phyloP scores from a whole-genome alignment of 2,329 filamentous ascomycete species.

The Fusarium sp. region DNA sequence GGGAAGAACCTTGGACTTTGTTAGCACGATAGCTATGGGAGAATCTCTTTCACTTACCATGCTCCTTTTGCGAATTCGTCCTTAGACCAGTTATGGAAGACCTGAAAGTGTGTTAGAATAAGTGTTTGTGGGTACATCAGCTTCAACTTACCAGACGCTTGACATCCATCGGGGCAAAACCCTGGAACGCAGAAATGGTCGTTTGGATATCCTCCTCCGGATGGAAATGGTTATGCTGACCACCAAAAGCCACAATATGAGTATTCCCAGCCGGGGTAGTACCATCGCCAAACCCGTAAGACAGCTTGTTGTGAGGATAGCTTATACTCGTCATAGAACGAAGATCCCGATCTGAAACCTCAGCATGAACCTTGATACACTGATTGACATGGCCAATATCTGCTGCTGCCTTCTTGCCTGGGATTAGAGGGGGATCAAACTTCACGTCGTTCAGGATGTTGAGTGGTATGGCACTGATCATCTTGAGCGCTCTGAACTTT shows the following conservation, averaged over 20 bases:
- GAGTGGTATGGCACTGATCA: slow-evolving; percentile 59
- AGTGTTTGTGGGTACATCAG: accelerated
- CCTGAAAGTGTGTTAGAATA: slow-evolving; percentile 31
- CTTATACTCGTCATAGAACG: slow-evolving; percentile 59
- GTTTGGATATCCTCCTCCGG: slow-evolving; percentile 57
- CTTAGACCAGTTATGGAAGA: slow-evolving; percentile 64
- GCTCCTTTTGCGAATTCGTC: slow-evolving; percentile 62
- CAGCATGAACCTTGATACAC: slow-evolving; percentile 61
- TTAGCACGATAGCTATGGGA: accelerated
- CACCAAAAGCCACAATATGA: slow-evolving; percentile 62
- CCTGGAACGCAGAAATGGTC: slow-evolving; percentile 51
- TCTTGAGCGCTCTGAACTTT: slow-evolving; percentile 48
- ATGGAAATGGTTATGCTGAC: slow-evolving; percentile 58
- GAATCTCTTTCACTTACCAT: slow-evolving; percentile 41
- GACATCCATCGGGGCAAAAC: slow-evolving; percentile 52
- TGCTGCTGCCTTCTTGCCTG: slow-evolving; percentile 54
- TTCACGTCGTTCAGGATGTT: slow-evolving; percentile 58
- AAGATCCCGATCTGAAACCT: slow-evolving; percentile 57
- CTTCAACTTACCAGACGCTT: slow-evolving; percentile 43
- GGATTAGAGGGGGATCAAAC: slow-evolving; percentile 57
- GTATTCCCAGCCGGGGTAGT: slow-evolving; percentile 60
- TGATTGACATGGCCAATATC: slow-evolving; percentile 60
- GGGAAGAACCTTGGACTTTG: slow-evolving; percentile 53
- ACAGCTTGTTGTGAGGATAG: slow-evolving; percentile 59
- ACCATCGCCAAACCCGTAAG: slow-evolving; percentile 61